Percentiles rank a stretch among this genome's conserved stretches.
Conservation (phyloP, 805 yeast species). For the Diddensiella caesifluorescens region DNA sequence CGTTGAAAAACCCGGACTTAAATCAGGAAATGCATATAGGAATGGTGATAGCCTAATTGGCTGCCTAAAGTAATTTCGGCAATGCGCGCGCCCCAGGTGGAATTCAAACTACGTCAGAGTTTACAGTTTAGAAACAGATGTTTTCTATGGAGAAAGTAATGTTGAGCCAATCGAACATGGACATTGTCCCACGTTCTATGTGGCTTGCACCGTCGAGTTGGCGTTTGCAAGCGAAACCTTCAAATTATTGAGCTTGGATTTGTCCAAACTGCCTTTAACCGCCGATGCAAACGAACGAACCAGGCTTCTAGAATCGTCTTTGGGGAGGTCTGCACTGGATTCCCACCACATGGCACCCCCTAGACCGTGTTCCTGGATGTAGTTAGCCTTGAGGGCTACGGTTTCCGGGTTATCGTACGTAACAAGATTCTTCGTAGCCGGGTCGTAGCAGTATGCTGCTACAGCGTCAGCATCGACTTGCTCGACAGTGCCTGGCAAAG, state of each 20-base stretch:
- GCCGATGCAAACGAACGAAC: slow-evolving; percentile 19
- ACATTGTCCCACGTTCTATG: not conserved
- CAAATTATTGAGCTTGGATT: not conserved
- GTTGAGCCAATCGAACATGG: not conserved
- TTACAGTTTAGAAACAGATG: too few relatives aligned
- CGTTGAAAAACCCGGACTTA: too few relatives aligned
- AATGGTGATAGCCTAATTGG: too few relatives aligned
- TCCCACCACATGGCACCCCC: slow-evolving; percentile 98
- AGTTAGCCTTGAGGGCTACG: slow-evolving; percentile 53
- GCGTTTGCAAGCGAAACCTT: too few relatives aligned
- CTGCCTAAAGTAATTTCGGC: too few relatives aligned
- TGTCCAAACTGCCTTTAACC: slow-evolving; percentile 2
- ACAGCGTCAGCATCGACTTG: slow-evolving; percentile 47
- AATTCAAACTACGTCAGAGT: too few relatives aligned
- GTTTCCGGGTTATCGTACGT: slow-evolving; percentile 63
- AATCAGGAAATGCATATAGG: too few relatives aligned
- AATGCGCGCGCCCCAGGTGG: too few relatives aligned
- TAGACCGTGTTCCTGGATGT: slow-evolving; percentile 42
- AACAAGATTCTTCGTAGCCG: slow-evolving; percentile 37
- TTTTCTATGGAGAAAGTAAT: not conserved
- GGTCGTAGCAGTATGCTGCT: slow-evolving; percentile 50
- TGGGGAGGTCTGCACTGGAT: slow-evolving; percentile 61
- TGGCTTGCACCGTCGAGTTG: not conserved
- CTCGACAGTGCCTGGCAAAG: slow-evolving; percentile 42
- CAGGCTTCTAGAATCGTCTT: slow-evolving; percentile 20